Conservation (phyloP, 2,329 filamentous ascomycete genomes). For the Alternaria sp. region DNA sequence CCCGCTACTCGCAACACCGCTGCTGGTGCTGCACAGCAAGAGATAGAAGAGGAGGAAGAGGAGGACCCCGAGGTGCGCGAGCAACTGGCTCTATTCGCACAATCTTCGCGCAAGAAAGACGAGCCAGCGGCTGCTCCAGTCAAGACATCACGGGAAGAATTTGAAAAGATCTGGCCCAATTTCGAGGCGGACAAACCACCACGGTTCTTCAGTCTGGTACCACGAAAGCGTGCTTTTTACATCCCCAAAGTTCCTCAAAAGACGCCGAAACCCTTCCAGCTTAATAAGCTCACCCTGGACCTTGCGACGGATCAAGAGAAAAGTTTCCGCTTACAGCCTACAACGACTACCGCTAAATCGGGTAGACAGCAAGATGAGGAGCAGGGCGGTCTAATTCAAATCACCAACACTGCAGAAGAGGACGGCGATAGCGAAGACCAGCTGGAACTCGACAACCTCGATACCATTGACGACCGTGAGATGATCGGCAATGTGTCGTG, state of each 20-base stretch:
- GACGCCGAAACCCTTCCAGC: constrained; percentile 81
- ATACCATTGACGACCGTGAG: constrained; percentile 67
- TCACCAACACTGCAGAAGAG: constrained; percentile 54
- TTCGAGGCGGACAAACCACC: constrained; percentile 80
- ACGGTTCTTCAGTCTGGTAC: constrained; percentile 83
- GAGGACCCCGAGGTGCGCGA: constrained; percentile 47
- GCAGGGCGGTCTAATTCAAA: constrained; percentile 64
- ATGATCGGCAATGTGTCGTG: constrained; percentile 77
- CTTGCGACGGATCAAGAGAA: constrained; percentile 87
- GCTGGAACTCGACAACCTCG: constrained; percentile 59
- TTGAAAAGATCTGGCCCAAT: constrained; percentile 81
- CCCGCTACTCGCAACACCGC: constrained; percentile 26
- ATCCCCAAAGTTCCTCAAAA: constrained; percentile 81
- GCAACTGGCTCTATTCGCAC: constrained; percentile 46
- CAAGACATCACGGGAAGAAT: constrained; percentile 76
- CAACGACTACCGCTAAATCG: constrained; percentile 59
- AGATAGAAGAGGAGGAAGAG: constrained; percentile 45
- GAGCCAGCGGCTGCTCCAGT: constrained; percentile 70
- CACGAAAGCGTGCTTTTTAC: constrained; percentile 80
- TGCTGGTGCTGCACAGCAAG: constrained; percentile 28
- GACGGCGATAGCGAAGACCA: constrained; percentile 56
- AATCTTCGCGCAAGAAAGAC: constrained; percentile 45
- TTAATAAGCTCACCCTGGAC: constrained; percentile 89
- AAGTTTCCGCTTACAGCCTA: constrained; percentile 75
- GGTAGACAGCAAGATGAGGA: constrained; percentile 59